Evolutionary conservation across 2,329 filamentous ascomycete genomes (phyloP), one percentile per base, ranked within the genome.

Genomic region (Colletotrichum chlorophyti): DNA sequence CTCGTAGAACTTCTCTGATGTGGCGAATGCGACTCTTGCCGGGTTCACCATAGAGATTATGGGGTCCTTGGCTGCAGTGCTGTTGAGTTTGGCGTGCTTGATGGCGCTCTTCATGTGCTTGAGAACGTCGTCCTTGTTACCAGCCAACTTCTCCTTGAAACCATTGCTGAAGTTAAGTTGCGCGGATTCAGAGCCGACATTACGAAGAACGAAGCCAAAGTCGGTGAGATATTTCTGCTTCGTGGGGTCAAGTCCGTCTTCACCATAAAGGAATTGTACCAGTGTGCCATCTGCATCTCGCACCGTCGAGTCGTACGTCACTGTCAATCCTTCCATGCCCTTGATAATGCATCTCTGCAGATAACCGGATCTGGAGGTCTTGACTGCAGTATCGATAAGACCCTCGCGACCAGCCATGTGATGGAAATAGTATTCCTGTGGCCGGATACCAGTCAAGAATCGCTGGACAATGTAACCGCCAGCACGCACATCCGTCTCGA

Each of bases 341-440:
- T 99, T 99, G 78, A 99, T 96, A 62, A 99, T 83, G 82, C 95
- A 99, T 70, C 96, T 85, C 72, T 99, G 95, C 48, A 99, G 81
- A 71, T 99, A 99, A 60, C 95, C 96, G 24, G 95, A 98, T 70
- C 95, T 89, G 9, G 94, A 96, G 2, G 95, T 99, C 78, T 99
- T 99, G 73, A 99, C 95, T 63, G 95, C 95, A 17, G 95, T 99
- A 83, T 99, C 95, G 70, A 99, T 99, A 64, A 99, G 80, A 81
- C 95, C 95, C 82, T 99, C 96, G 77, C 95, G 87, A 67, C 96
- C 96, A 69, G 94, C 95, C 96, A 99, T 99, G 74, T 96, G 93
- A 84, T 99, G 95, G 81, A 99, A 99, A 74, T 94, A 99, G 74
- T 97, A 99, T 72, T 99, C 96, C 69, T 99, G 95, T 5, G 95